Percentiles rank a stretch among this genome's conserved stretches.
phyloP scores from a whole-genome alignment of 305 asterid genomes.

The Fraxinus nigra region DNA sequence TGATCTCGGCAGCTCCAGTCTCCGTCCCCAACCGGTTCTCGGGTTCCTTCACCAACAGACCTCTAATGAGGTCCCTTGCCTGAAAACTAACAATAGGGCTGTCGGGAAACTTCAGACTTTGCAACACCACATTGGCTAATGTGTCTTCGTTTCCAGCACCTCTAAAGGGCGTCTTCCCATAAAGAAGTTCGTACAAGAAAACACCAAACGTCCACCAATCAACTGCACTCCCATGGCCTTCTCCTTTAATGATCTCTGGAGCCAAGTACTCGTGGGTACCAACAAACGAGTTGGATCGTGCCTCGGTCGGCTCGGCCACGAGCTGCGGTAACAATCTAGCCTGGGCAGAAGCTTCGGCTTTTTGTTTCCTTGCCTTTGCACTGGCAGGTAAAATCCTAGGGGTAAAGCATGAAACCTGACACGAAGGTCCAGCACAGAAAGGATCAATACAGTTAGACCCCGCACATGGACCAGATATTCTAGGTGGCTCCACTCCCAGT shows the following conservation, averaged over 20 bases:
- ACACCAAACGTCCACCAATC: slow-evolving; percentile 98
- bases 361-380: slow-evolving; percentile 51
- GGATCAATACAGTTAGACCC: slow-evolving; percentile 95
- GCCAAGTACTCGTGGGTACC: slow-evolving; percentile 96
- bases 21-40: slow-evolving; percentile 74
- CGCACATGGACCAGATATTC: slow-evolving; percentile 84
- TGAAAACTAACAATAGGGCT: slow-evolving; percentile 77
- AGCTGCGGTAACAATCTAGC: slow-evolving; percentile 69
- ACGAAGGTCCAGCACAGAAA: slow-evolving; percentile 79
- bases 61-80: slow-evolving; percentile 75
- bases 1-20: slow-evolving; percentile 95
- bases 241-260: slow-evolving; percentile 92
- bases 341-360: slow-evolving; percentile 47
- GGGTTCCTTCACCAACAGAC: slow-evolving; percentile 78
- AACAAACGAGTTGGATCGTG: slow-evolving; percentile 90
- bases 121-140: slow-evolving; percentile 67
- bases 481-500: slow-evolving; percentile 51
- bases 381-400: slow-evolving; percentile 59
- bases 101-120: slow-evolving; percentile 65
- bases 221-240: slow-evolving; percentile 95
- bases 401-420: slow-evolving; percentile 84
- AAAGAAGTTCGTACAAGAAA: slow-evolving; percentile 81
- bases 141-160: slow-evolving; percentile 87
- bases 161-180: slow-evolving; percentile 87
- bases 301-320: slow-evolving; percentile 90